Evolutionary conservation across 331 rosid genomes (phyloP), one percentile per base, ranked within the genome.

Genomic region (Acacia pycnantha): DNA sequence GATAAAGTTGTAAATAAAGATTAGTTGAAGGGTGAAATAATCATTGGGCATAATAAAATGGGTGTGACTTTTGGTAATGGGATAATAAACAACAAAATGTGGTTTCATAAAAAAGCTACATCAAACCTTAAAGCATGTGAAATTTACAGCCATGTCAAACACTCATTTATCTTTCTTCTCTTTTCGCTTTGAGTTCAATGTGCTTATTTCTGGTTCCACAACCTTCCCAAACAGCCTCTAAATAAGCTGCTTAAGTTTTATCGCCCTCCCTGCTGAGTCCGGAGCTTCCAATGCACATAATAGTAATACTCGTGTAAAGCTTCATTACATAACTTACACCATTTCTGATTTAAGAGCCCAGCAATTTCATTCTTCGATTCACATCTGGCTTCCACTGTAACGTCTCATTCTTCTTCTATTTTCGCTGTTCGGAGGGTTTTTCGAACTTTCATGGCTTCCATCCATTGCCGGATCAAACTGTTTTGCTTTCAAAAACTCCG

Each of bases 371-470:
- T n/a, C 27, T 44, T n/a, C 40, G 24, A 54, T 66, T 64, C 84
- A 81, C 81, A 76, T 80, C 90, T 74, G 79, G 80, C 83, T 77
- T 16, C 85, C 11, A 64, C 77, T 56, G 14, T 71, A 69, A 19
- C 83, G 51, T 35, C 47, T 56, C 82, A 64, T 21, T 56, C 78
- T 78, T 73, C 82, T 66, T 79, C 84, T 27, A 33, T 48, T 85
- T 64, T 65, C 76, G 50, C 21, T 59, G 81, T 82, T 82, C 68
- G 76, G 50, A 67, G 67, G 58, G 73, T 84, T 68, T 61, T 83
- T 80, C 65, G 77, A 81, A 81, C 85, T 51, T 2, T 77, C 72
- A 93, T 95, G 98, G 98, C 97, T 81, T 84, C 97, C 67, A n/a
- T n/a, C n/a, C n/a, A 51, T 95, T 21, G 82, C 91, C 61, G 93